phyloP scores from a whole-genome alignment of 495 filamentous ascomycete species.

The Xylaria palmicola region DNA sequence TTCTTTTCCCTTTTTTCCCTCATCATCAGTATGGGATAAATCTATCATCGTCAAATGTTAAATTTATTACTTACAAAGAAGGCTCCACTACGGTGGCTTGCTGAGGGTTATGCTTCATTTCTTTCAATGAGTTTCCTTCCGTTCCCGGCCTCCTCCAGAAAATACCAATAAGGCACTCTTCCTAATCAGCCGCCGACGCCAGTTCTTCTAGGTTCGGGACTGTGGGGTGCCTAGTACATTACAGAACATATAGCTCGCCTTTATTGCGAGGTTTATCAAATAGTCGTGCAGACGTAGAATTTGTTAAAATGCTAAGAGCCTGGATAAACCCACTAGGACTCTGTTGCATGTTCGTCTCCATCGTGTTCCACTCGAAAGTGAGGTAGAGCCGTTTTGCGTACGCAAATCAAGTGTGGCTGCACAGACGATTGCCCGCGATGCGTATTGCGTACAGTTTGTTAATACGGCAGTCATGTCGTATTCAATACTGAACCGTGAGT shows the following conservation, averaged over 20 bases:
- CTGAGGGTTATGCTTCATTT: slow-evolving; percentile 51
- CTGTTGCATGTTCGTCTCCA: too few relatives aligned
- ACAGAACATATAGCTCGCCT: background rate
- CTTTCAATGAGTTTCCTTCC: slow-evolving; percentile 50
- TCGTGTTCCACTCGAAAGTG: too few relatives aligned
- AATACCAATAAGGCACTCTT: slow-evolving; percentile 38
- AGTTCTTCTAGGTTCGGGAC: slow-evolving; percentile 46
- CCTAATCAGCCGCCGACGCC: slow-evolving; percentile 41
- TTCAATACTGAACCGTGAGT: too few relatives aligned
- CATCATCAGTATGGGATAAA: slow-evolving; percentile 51
- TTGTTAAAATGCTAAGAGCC: too few relatives aligned
- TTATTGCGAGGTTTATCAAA: background rate
- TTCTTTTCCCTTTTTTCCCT: slow-evolving; percentile 29
- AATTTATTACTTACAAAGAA: slow-evolving; percentile 39
- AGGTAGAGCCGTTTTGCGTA: too few relatives aligned
- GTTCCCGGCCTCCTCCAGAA: slow-evolving; percentile 55
- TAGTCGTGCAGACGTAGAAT: background rate
- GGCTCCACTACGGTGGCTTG: slow-evolving; percentile 53
- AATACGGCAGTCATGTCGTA: too few relatives aligned
- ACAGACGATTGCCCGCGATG: too few relatives aligned
- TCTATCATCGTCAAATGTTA: slow-evolving; percentile 41
- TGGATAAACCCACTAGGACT: too few relatives aligned
- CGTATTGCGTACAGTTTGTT: too few relatives aligned
- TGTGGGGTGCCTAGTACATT: slow-evolving; percentile 55
- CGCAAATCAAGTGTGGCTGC: too few relatives aligned